Conservation (phyloP, 2,329 filamentous ascomycete genomes). For the Orbilia ellipsospora region DNA sequence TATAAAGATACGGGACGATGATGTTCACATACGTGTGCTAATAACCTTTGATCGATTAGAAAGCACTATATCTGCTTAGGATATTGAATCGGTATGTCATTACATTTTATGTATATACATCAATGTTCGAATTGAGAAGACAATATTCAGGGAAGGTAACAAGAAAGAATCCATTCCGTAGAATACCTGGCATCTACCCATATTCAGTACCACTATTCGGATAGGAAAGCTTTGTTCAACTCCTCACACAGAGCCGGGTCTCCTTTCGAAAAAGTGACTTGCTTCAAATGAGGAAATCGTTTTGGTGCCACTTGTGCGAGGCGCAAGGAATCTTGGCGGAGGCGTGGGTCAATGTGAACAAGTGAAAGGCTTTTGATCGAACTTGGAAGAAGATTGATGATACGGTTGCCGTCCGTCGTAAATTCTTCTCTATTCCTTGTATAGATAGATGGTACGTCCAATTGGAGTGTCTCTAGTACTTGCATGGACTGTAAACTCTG, state of each 20-base stretch:
- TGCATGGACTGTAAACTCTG: background rate
- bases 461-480: conserved; percentile 1
- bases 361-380: background rate
- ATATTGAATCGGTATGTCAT: too few species aligned
- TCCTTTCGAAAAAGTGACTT: background rate
- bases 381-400: conserved; percentile 1
- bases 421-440: background rate
- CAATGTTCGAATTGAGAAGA: too few species aligned
- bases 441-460: background rate
- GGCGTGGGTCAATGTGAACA: background rate
- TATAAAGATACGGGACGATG: too few species aligned
- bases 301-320: background rate
- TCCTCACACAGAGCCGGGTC: background rate
- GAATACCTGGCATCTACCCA: too few species aligned
- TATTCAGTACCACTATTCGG: too few species aligned
- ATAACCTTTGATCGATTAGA: too few species aligned
- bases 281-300: background rate
- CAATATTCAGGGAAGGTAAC: too few species aligned
- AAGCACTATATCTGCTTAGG: too few species aligned
- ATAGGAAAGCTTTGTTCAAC: background rate
- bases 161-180: too few species aligned
- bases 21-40: too few species aligned
- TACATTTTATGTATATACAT: too few species aligned
- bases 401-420: background rate
- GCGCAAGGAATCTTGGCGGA: background rate